These are phyloP conservation scores for Trichoderma cornu-damae DNA, from an alignment of 2,329 filamentous ascomycete genomes.

Conservation along the genomic window DNA sequence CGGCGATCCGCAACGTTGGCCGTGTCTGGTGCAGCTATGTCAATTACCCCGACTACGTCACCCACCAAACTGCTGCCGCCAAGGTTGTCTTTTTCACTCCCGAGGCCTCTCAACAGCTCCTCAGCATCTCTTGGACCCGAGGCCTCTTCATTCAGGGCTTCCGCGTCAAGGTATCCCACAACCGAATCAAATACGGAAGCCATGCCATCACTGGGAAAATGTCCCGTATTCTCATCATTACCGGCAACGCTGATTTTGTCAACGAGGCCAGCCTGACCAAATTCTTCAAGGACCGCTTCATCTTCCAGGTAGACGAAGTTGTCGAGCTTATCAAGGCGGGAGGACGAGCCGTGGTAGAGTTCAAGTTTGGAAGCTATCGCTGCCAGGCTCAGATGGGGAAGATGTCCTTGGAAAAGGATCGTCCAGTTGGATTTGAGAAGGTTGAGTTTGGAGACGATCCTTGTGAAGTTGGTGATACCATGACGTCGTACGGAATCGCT, in stretches of 20 bases:
- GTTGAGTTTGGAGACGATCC: conserved; percentile 38
- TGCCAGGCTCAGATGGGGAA: conserved; percentile 50
- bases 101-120: conserved; percentile 33
- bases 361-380: conserved; percentile 50
- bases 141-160: conserved; percentile 37
- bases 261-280: conserved; percentile 36
- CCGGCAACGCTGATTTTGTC: conserved; percentile 41
- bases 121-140: conserved; percentile 23
- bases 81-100: conserved; percentile 48
- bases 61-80: conserved; percentile 39
- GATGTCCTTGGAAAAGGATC: conserved; percentile 35
- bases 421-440: conserved; percentile 33
- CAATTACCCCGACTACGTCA: conserved; percentile 41
- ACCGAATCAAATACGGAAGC: conserved; percentile 42
- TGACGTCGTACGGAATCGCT: conserved; percentile 31
- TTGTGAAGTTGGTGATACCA: conserved; percentile 34
- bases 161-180: conserved; percentile 39
- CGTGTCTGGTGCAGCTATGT: conserved; percentile 49
- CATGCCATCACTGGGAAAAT: conserved; percentile 27
- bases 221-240: conserved; percentile 49
- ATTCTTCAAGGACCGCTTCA: conserved; percentile 41
- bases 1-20: conserved; percentile 41
- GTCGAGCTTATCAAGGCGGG: conserved; percentile 28
- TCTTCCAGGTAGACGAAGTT: conserved; percentile 45
- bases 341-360: conserved; percentile 40